phyloP scores from a whole-genome alignment of 495 filamentous ascomycete species.

The Cudoniella acicularis region DNA sequence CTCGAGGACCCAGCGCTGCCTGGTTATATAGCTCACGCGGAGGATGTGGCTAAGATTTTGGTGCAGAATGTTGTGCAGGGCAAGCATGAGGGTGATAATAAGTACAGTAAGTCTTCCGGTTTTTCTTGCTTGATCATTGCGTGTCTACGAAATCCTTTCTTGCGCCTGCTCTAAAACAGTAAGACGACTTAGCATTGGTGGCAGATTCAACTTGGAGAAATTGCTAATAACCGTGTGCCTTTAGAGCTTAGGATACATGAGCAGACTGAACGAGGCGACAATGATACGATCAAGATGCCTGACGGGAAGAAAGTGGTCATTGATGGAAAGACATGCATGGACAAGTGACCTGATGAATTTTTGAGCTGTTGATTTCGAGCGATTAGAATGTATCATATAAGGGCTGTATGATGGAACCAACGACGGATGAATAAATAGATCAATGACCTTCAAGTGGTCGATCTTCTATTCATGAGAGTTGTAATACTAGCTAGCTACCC shows the following conservation, averaged over 20 bases:
- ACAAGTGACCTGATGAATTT: conserved; percentile 5
- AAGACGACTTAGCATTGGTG: too few species aligned
- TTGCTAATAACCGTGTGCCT: too few species aligned
- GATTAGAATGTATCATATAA: not conserved
- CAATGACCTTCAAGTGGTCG: too few species aligned
- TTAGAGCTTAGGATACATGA: conserved; percentile 77
- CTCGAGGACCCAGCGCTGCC: conserved; percentile 46
- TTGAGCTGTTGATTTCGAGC: not conserved
- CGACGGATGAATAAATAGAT: too few species aligned
- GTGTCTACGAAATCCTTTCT: too few species aligned
- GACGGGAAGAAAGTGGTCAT: conserved; percentile 38
- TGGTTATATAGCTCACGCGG: conserved; percentile 64
- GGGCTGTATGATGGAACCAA: not conserved
- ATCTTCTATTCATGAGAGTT: not conserved
- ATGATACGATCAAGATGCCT: conserved; percentile 72
- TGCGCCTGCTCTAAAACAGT: too few species aligned
- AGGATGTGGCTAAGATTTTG: conserved; percentile 78
- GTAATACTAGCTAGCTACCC: not conserved
- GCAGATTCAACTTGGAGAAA: too few species aligned
- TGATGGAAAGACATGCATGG: conserved; percentile 42
- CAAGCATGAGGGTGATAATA: conserved; percentile 50
- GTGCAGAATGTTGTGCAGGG: conserved; percentile 88
- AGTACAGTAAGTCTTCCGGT: conserved; percentile 56
- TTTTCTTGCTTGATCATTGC: not conserved
- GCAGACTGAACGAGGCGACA: conserved; percentile 87